phyloP scores from a whole-genome alignment of 192 early-diverging fungal genomes.

The Backusella circina region DNA sequence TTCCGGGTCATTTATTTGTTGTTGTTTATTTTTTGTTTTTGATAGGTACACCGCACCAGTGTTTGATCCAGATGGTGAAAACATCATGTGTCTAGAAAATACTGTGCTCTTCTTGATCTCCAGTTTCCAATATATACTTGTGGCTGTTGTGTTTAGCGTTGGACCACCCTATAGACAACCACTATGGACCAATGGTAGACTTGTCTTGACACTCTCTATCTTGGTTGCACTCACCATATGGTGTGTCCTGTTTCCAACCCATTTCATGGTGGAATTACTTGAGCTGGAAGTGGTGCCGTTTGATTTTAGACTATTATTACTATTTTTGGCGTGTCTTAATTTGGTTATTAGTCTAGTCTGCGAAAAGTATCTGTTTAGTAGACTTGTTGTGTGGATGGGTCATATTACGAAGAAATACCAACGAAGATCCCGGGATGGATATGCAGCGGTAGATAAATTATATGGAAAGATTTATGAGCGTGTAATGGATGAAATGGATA shows the following conservation, averaged over 20 bases:
- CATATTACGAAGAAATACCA: neutral
- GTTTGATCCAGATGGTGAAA: constrained; percentile 61
- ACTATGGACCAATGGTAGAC: constrained; percentile 86
- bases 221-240: constrained; percentile 47
- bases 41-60: constrained; percentile 48
- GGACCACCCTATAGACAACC: constrained; percentile 93
- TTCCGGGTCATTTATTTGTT: neutral
- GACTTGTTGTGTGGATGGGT: constrained; percentile 3
- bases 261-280: constrained; percentile 49
- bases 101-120: constrained; percentile 87
- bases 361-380: constrained; percentile 45
- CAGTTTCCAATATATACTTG: constrained; percentile 91
- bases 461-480: constrained; percentile 11
- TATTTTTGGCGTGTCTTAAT: constrained; percentile 60
- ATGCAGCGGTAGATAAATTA: constrained; percentile 1
- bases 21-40: no score
- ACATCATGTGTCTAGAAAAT: constrained; percentile 84
- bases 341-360: constrained; percentile 42
- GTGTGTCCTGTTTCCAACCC: constrained; percentile 52
- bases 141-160: constrained; percentile 91
- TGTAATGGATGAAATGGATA: constrained; percentile 17
- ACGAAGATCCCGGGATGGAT: neutral
- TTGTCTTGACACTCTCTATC: constrained; percentile 58
- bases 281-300: constrained; percentile 63
- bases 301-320: constrained; percentile 54